Percentiles rank a stretch among this genome's conserved stretches.
Evolutionary conservation across 306 rosid species (phyloP).

Genomic region (Rosa rugosa): DNA sequence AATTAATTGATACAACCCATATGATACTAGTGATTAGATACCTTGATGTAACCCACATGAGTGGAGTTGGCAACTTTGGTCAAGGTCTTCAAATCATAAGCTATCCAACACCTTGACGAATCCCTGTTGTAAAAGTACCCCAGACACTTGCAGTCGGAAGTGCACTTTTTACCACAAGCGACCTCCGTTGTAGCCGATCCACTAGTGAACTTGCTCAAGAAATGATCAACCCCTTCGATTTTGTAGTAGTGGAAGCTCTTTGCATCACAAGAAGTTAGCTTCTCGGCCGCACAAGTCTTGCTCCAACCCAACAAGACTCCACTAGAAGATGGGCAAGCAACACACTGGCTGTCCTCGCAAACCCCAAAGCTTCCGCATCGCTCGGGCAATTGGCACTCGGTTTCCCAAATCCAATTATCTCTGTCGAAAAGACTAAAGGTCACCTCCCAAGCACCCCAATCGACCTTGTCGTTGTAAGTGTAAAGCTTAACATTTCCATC

Average conservation of each 20-base stretch:
- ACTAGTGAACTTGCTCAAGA: slow-evolving; percentile 47
- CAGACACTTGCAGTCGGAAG: slow-evolving; percentile 52
- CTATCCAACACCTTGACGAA: slow-evolving; percentile 56
- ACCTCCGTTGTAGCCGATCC: slow-evolving; percentile 43
- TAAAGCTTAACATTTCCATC: slow-evolving; percentile 50
- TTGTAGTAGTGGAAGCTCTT: slow-evolving; percentile 54
- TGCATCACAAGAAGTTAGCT: slow-evolving; percentile 37
- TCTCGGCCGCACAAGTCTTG: slow-evolving; percentile 40
- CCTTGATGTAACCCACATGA: slow-evolving; percentile 57
- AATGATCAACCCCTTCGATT: slow-evolving; percentile 60
- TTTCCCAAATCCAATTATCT: slow-evolving; percentile 15
- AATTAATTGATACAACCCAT: neutral
- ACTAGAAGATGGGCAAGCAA: slow-evolving; percentile 55
- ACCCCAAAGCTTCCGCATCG: slow-evolving; percentile 51
- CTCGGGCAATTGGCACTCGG: slow-evolving; percentile 60
- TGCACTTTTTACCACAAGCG: slow-evolving; percentile 49
- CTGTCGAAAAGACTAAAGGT: slow-evolving; percentile 45
- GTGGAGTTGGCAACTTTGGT: slow-evolving; percentile 44
- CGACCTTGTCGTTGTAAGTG: slow-evolving; percentile 47
- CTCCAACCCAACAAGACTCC: slow-evolving; percentile 63
- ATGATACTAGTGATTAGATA: slow-evolving; percentile 33
- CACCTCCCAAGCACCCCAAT: slow-evolving; percentile 42
- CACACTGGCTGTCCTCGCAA: slow-evolving; percentile 61
- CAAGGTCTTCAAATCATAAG: slow-evolving; percentile 60
- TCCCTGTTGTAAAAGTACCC: slow-evolving; percentile 55